Base-by-base conservation (phyloP, 1,284 basidiomycete species). In the Jaminaea rosea region DNA sequence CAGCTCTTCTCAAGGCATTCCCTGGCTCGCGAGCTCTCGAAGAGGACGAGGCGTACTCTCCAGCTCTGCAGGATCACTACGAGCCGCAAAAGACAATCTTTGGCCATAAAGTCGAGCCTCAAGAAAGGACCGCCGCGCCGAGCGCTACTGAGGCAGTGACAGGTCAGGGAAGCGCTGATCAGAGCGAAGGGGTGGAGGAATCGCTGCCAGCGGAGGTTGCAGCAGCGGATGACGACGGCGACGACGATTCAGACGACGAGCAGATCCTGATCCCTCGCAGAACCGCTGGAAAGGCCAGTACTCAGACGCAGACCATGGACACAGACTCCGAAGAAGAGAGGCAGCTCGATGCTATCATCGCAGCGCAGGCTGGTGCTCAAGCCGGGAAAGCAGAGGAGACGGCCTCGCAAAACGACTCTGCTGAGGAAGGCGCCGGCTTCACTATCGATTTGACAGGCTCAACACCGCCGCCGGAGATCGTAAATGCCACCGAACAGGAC, bases 21-120 rank as follows among this genome's bases (percentile, higher is more conserved):
- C 63, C 64, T 5, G 62, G 62, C 19, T 59, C 62, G 23, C 55
- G 52, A 21, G 49, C 58, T 53, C 49, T 65, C 10, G 62, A 39
- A 0, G 51, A 55, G 1, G 52, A 57, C 29, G 58, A 63, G 32
- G 49, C 27, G 42, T 11, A 26, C 41, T 42, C 39, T 11, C 19
- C n/a, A n/a, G n/a, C n/a, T n/a, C n/a, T n/a, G n/a, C n/a, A n/a
- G n/a, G n/a, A n/a, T n/a, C n/a, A n/a, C n/a, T n/a, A n/a, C n/a
- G n/a, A n/a, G n/a, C n/a, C n/a, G n/a, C n/a, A n/a, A n/a, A n/a
- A n/a, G n/a, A n/a, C n/a, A n/a, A n/a, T n/a, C n/a, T n/a, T n/a
- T n/a, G n/a, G n/a, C n/a, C n/a, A n/a, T n/a, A n/a, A n/a, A n/a
- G n/a, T n/a, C n/a, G n/a, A n/a, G n/a, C n/a, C n/a, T n/a, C n/a